These are phyloP conservation scores for Phytophthora fragariae DNA, from an alignment of 352 stramenopile genomes.

Conservation along the genomic window DNA sequence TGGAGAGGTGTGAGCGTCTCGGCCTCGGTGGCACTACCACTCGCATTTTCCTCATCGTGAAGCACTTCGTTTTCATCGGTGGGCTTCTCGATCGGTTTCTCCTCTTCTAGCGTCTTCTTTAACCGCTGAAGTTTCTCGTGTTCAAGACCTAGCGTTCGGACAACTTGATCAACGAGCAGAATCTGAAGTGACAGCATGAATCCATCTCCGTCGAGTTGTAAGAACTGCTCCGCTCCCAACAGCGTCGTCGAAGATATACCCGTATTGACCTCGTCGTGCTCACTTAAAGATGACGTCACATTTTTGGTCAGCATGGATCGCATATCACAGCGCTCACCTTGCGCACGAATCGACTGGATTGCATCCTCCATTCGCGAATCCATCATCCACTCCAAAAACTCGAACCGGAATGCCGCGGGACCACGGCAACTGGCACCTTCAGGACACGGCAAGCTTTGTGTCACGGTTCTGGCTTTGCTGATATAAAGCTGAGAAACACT, in stretches of 20 bases:
- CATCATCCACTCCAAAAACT: conserved; percentile 87
- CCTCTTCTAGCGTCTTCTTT: conserved; percentile 37
- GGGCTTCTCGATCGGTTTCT: conserved; percentile 10
- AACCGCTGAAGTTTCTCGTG: conserved; percentile 52
- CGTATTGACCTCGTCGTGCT: conserved; percentile 33
- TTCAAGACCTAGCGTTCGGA: conserved; percentile 64
- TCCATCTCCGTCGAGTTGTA: conserved; percentile 71
- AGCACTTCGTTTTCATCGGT: conserved; percentile 2
- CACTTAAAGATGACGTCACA: conserved; percentile 52
- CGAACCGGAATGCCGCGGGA: conserved; percentile 76
- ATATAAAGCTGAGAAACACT: conserved; percentile 80
- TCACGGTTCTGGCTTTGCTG: conserved; percentile 77
- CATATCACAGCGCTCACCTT: conserved; percentile 80
- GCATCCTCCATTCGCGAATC: conserved; percentile 73
- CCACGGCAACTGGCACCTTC: conserved; percentile 78
- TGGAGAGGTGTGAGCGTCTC: conserved; percentile 22
- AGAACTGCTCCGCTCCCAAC: conserved; percentile 61
- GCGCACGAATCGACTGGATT: conserved; percentile 67
- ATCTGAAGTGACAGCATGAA: conserved; percentile 84
- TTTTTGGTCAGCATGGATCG: conserved; percentile 68
- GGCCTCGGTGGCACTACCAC: neutral
- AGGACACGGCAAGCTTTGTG: conserved; percentile 69
- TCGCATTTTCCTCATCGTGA: conserved; percentile 25
- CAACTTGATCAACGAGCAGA: conserved; percentile 83
- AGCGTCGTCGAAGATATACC: conserved; percentile 5